Conservation (phyloP, 768 basidiomycete genomes). For the Inosperma sp. region DNA sequence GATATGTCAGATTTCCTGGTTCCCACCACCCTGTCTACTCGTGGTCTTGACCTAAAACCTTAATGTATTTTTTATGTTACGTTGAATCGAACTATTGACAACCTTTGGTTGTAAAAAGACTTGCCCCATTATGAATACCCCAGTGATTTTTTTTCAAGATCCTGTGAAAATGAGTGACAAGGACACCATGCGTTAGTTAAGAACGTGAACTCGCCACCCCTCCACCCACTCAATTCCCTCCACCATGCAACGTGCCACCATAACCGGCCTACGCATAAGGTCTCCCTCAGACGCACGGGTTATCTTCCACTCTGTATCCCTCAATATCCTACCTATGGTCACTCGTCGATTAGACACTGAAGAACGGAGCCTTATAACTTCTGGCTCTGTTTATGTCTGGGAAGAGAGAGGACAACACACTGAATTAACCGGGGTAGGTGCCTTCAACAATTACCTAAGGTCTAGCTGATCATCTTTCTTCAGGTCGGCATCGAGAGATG, state of each 20-base stretch:
- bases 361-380: constrained; percentile 64
- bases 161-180: constrained; percentile 27
- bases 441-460: constrained; percentile 6
- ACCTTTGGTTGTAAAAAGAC: constrained; percentile 3
- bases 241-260: constrained; percentile 48
- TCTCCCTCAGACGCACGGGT: constrained; percentile 50
- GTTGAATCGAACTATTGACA: constrained; percentile 1
- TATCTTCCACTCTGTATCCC: constrained; percentile 71
- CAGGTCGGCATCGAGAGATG: constrained; percentile 78
- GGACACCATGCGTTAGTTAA: constrained; percentile 29
- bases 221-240: constrained; percentile 14
- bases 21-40: background rate
- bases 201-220: constrained; percentile 23
- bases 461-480: constrained; percentile 9
- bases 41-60: constrained; percentile 4
- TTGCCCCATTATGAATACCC: constrained; percentile 1
- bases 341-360: constrained; percentile 71
- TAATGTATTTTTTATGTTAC: no score
- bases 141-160: constrained; percentile 7
- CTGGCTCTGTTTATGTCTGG: constrained; percentile 81
- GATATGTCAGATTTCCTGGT: background rate
- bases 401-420: constrained; percentile 73
- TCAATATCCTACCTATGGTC: constrained; percentile 71
- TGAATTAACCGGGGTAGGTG: constrained; percentile 65
- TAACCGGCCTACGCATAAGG: constrained; percentile 46